Evolutionary conservation across 1,284 basidiomycete genomes (phyloP), one percentile per base, ranked within the genome.

Genomic region (Fistulinella staudtii): DNA sequence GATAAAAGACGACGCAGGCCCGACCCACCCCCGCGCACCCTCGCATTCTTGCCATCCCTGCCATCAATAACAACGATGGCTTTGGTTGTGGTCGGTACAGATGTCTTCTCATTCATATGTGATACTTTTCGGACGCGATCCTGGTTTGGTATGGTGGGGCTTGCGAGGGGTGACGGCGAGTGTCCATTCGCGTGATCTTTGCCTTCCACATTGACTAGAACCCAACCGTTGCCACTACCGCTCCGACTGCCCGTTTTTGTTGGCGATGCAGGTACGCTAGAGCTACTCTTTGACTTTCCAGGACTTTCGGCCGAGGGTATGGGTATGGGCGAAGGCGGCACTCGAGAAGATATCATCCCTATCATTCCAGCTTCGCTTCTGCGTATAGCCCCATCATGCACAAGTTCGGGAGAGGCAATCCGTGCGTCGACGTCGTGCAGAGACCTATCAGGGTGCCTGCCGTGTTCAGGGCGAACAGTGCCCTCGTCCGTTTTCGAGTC

Each of bases 131-230:
- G 61, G 52, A 50, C 48, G 45, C 56, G 55, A 44, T 55, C 58
- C 50, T 56, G 59, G 43, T 44, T 65, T 14, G 51, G 52, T 41
- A 60, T 50, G 15, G 59, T 66, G 30, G 61, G 61, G 21, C 65
- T 63, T n/a, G 52, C 47, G 35, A 64, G 46, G 22, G 65, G 59
- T 23, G 55, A 53, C 20, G 48, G 30, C 37, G 50, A 46, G 33
- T 58, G 61, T 31, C 56, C 65, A 25, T 53, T 55, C 35, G 48
- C 41, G 31, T 65, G 64, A 39, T 66, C 63, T 50, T 66, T 60
- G 35, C 71, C 70, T 49, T 81, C 79, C 22, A 84, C 73, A 49
- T 82, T 82, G 34, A 84, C 75, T 37, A 85, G 61, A 5, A 84
- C 82, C 81, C 81, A 84, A 43, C 81, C 75, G 27, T 64, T 75